Evolutionary conservation across 1,284 basidiomycete genomes (phyloP).

Genomic region (Salmacisia buchloeana): DNA sequence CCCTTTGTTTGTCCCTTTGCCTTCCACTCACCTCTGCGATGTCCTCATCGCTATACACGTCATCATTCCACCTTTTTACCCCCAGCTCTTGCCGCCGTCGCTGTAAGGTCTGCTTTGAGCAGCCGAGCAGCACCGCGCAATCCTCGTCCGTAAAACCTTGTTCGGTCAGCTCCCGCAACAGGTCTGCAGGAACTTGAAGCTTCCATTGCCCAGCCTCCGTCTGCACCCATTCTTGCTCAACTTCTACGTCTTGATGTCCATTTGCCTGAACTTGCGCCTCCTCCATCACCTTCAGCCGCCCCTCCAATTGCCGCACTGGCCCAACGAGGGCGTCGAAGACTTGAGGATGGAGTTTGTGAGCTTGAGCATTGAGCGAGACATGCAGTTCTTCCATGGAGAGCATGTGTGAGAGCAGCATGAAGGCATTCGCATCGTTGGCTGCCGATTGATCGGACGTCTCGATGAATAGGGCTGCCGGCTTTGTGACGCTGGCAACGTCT

Average conservation of each 20-base stretch:
- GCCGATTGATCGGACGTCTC: too few species aligned
- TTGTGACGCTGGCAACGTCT: too few species aligned
- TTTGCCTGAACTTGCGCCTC: too few species aligned
- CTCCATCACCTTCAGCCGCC: background rate
- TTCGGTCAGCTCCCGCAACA: background rate
- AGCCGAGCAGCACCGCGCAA: background rate
- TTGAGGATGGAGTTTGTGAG: background rate
- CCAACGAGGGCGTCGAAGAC: background rate
- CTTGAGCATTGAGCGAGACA: background rate
- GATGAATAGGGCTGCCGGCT: too few species aligned
- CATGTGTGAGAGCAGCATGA: background rate
- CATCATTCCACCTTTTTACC: background rate
- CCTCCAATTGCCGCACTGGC: background rate
- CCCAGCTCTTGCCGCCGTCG: background rate
- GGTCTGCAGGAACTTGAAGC: background rate
- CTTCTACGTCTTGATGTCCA: background rate
- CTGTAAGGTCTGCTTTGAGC: background rate
- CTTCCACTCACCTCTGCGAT: background rate
- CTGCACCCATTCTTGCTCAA: background rate
- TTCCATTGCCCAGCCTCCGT: background rate
- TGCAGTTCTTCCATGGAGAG: background rate
- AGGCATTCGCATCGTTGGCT: too few species aligned
- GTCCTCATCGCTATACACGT: background rate
- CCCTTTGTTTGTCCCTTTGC: too few species aligned
- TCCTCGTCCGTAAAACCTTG: constrained; percentile 2